phyloP scores from a whole-genome alignment of 192 early-diverging fungal species.

The Paraglomus occultum region DNA sequence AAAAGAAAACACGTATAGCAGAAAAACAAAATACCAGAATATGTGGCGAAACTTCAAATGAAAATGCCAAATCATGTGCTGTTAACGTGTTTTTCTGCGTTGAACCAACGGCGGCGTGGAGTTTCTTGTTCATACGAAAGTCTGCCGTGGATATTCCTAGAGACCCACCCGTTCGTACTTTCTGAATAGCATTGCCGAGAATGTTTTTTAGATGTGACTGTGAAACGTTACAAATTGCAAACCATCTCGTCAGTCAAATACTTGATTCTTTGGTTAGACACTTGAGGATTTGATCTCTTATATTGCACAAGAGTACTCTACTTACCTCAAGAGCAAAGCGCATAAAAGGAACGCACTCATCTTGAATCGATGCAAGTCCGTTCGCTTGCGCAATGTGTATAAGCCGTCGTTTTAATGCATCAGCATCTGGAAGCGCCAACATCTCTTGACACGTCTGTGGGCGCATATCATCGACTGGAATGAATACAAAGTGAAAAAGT shows the following conservation, averaged over 20 bases:
- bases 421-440: slow-evolving; percentile 1
- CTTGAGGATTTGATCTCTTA: not conserved
- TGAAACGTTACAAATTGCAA: not conserved
- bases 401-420: not conserved
- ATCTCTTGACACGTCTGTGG: slow-evolving; percentile 3
- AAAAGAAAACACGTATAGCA: no score
- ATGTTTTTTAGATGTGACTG: slow-evolving; percentile 24
- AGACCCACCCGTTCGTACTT: not conserved
- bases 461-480: not conserved
- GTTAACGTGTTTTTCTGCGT: slow-evolving; percentile 6
- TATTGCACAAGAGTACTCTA: not conserved
- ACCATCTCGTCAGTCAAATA: not conserved
- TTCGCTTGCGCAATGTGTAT: slow-evolving; percentile 17
- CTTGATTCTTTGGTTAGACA: not conserved
- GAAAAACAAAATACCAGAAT: slow-evolving; percentile 3
- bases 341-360: slow-evolving; percentile 10
- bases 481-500: no score
- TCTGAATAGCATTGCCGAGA: slow-evolving; percentile 17
- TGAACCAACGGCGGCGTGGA: not conserved
- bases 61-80: slow-evolving; percentile 19
- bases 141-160: no score
- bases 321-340: slow-evolving; percentile 21
- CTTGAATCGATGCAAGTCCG: not conserved
- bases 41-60: slow-evolving; percentile 16
- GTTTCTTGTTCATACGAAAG: not conserved